Base-by-base conservation (phyloP, 2,329 filamentous ascomycete genomes). In the Ophiocordyceps robertsii region DNA sequence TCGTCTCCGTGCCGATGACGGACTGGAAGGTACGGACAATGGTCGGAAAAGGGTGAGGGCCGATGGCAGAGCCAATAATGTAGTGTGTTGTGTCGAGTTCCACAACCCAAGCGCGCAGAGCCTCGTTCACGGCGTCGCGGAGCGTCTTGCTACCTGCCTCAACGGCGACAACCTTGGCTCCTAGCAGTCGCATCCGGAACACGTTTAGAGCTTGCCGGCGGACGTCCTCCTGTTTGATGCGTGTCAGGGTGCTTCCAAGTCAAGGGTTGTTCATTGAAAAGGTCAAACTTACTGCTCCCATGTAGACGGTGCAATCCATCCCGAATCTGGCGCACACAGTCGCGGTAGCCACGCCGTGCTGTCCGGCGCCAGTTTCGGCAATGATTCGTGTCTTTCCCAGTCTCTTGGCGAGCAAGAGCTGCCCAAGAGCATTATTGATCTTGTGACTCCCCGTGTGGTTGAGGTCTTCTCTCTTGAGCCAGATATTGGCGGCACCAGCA, bases 391-490 rank as follows among this genome's bases (percentile, higher is more conserved):
- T 95, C 75, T 98, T 98, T 40, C 92, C 92, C 39, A 98, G 67
- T 47, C 87, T 74, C 53, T 75, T 75, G 2, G 92, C 92, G 33
- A 98, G 69, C 13, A 98, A 75, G 39, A 95, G 80, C 63, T 98
- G 92, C 2, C 92, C 92, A 9, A 98, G 70, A 1, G 92, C 92
- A 56, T 98, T 98, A 72, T 98, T 98, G 72, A 98, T 96, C 75
- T 98, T 98, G 73, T 98, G 92, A 48, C 85, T 93, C 51, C 92
- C 92, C 9, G 92, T 96, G 62, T 98, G 92, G 66, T 96, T 96
- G 44, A 96, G 70, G 60, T 98, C 92, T 66, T 98, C 92, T 54
- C 92, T 80, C 75, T 98, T 98, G 52, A 98, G 68, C 82, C 90
- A 98, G 68, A 98, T 94, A 58, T 88, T 94, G 39, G 92, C 90